Percentiles rank a stretch among this genome's conserved stretches.
Evolutionary conservation across 441 rosid genomes (phyloP).

Genomic region (Codiaeum variegatum): DNA sequence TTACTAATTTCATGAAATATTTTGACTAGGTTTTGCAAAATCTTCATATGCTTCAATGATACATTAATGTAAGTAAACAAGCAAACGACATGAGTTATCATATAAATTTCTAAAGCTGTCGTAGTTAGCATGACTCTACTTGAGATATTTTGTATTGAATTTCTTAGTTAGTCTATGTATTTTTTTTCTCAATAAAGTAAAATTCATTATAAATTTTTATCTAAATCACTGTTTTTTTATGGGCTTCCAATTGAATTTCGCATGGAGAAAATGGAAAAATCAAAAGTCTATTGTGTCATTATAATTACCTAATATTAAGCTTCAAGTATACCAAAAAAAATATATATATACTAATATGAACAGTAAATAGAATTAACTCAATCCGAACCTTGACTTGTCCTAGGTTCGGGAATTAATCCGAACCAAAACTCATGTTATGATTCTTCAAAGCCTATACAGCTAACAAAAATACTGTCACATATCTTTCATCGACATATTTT

Average conservation of each 20-base stretch:
- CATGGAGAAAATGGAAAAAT: no score
- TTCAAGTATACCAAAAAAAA: not conserved
- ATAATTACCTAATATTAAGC: not conserved
- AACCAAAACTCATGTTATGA: constrained; percentile 16
- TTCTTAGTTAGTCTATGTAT: no score
- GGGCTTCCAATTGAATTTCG: not conserved
- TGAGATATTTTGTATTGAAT: no score
- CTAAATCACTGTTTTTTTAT: no score
- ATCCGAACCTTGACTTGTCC: not conserved
- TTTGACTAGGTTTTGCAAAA: not conserved
- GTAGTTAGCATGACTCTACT: no score
- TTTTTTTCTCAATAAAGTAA: no score
- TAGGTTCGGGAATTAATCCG: not conserved
- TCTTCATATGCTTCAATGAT: no score
- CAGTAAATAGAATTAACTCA: not conserved
- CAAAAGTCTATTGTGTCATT: not conserved
- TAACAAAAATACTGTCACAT: constrained; percentile 7
- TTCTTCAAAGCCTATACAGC: not conserved
- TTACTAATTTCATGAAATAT: not conserved
- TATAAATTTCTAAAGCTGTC: no score
- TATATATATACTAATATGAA: no score
- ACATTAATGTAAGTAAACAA: no score
- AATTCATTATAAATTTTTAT: no score
- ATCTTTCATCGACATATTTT: constrained; percentile 19
- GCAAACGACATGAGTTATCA: no score